A percentile compares a stretch with the other conserved stretches of the same genome.
Conservation (phyloP, 768 basidiomycete genomes). For the Vararia minispora region DNA sequence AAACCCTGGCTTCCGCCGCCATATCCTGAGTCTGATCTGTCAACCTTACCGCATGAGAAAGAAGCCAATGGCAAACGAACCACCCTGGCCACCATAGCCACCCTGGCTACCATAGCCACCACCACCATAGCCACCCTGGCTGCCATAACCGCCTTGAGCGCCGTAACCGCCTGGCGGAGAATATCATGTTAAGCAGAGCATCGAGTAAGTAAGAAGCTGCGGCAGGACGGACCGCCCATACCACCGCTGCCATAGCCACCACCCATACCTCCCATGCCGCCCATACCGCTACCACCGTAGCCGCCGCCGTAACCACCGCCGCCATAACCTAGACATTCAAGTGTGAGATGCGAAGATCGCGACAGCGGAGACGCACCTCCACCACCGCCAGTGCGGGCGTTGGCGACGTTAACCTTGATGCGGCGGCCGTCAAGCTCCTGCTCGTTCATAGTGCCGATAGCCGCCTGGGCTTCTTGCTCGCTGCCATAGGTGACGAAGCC, state of each 20-base stretch:
- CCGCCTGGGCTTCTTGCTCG: constrained; percentile 58
- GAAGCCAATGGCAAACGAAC: constrained; percentile 7
- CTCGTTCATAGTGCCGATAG: constrained; percentile 74
- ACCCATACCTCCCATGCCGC: constrained; percentile 16
- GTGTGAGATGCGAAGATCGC: not conserved
- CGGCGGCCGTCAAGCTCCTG: constrained; percentile 88
- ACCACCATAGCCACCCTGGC: constrained; percentile 16
- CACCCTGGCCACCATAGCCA: constrained; percentile 16
- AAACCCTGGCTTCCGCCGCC: constrained; percentile 10
- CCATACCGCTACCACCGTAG: constrained; percentile 19
- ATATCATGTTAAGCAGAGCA: not conserved
- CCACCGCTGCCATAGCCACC: constrained; percentile 13
- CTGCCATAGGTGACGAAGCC: constrained; percentile 81
- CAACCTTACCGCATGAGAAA: not conserved
- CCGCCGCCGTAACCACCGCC: constrained; percentile 22
- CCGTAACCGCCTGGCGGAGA: constrained; percentile 7
- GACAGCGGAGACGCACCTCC: constrained; percentile 23
- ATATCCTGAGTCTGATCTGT: not conserved
- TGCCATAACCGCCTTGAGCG: constrained; percentile 13
- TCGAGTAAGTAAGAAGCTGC: not conserved
- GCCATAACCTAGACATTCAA: constrained; percentile 15
- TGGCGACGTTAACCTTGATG: constrained; percentile 80
- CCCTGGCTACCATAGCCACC: constrained; percentile 16
- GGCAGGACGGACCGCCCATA: not conserved
- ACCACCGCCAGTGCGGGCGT: constrained; percentile 49